Evolutionary conservation across 495 filamentous ascomycete species (phyloP).

Genomic region (Parathielavia hyrcaniae): DNA sequence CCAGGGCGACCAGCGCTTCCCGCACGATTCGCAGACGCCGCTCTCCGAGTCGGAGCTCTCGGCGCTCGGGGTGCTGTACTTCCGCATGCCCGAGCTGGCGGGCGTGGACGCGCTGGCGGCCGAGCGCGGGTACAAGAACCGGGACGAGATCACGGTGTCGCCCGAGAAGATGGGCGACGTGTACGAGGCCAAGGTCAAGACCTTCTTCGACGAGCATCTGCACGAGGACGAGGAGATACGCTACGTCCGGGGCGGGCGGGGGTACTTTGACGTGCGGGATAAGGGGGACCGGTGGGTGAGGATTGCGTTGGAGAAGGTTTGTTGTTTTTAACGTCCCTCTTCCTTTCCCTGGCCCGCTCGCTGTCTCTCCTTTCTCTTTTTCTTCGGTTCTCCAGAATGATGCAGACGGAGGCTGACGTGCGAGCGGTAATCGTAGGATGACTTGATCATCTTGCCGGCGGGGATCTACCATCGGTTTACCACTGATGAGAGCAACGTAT

Average conservation of each 20-base stretch:
- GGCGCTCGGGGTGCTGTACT: slow-evolving; percentile 73
- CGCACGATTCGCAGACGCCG: slow-evolving; percentile 73
- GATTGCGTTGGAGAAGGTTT: slow-evolving; percentile 64
- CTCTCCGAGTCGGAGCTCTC: slow-evolving; percentile 57
- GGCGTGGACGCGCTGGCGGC: slow-evolving; percentile 65
- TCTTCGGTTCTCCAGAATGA: not conserved
- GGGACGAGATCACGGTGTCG: slow-evolving; percentile 87
- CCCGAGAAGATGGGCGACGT: slow-evolving; percentile 76
- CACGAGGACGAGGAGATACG: slow-evolving; percentile 99
- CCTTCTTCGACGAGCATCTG: slow-evolving; percentile 90
- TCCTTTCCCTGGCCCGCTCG: too few relatives aligned
- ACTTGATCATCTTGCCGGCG: slow-evolving; percentile 82
- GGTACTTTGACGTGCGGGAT: slow-evolving; percentile 89
- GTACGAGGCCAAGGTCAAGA: slow-evolving; percentile 87
- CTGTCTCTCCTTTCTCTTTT: not conserved
- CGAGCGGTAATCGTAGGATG: slow-evolving; percentile 36
- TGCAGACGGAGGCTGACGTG: not conserved
- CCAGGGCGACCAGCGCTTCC: slow-evolving; percentile 85
- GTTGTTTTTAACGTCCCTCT: slow-evolving; percentile 24
- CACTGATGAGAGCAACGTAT: slow-evolving; percentile 81
- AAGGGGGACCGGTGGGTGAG: slow-evolving; percentile 73
- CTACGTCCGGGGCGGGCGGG: slow-evolving; percentile 85
- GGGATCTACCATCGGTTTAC: slow-evolving; percentile 98
- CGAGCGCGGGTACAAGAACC: slow-evolving; percentile 83
- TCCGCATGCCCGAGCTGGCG: slow-evolving; percentile 55